Evolutionary conservation across 768 basidiomycete genomes (phyloP).

Genomic region (Lentinula sp.): DNA sequence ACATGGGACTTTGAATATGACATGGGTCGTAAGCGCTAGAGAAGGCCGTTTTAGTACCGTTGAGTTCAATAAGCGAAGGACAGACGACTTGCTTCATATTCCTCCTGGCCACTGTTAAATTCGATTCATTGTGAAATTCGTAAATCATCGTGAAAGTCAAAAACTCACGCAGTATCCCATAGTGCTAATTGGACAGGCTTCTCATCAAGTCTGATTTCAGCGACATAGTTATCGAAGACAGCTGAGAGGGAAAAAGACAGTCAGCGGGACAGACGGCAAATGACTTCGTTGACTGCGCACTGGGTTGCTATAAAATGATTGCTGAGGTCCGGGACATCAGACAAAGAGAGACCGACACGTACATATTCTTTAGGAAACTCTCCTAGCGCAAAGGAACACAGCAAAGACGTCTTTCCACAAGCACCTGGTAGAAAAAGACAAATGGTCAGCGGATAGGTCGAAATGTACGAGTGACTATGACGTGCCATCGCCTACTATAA

Average conservation of each 20-base stretch:
- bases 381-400: constrained; percentile 89
- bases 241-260: constrained; percentile 40
- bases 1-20: constrained; percentile 99
- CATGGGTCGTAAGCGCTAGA: constrained; percentile 85
- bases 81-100: constrained; percentile 72
- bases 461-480: constrained; percentile 14
- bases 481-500: constrained; percentile 95
- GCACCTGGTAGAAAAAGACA: constrained; percentile 52
- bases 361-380: constrained; percentile 97
- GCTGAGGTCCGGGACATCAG: constrained; percentile 8
- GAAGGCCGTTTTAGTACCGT: constrained; percentile 3
- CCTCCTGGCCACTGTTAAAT: constrained; percentile 82
- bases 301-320: constrained; percentile 44
- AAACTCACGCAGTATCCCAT: constrained; percentile 97
- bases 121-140: not conserved
- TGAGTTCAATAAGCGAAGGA: not conserved
- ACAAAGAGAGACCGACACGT: constrained; percentile 26
- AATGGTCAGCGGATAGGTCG: constrained; percentile 6
- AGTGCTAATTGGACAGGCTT: constrained; percentile 96
- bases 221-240: constrained; percentile 98
- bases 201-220: constrained; percentile 95
- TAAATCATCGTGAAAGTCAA: not conserved
- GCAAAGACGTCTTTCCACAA: constrained; percentile 91
- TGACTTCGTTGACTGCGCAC: constrained; percentile 25
- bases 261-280: constrained; percentile 12